Evolutionary conservation across 306 rosid species (phyloP).

Genomic region (Prunus mume): DNA sequence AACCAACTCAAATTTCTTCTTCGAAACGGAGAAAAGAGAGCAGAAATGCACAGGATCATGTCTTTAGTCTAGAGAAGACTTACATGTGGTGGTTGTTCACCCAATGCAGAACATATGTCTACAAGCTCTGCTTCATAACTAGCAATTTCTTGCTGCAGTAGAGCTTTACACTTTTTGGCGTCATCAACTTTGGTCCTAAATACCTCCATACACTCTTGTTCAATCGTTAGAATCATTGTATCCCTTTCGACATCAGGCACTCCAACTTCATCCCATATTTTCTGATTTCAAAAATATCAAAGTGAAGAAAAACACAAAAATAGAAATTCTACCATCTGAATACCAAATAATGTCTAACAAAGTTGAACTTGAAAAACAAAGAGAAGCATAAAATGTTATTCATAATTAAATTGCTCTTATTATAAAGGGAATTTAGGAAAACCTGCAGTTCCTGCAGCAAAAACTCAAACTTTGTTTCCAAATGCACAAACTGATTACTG

Average conservation of each 20-base stretch:
- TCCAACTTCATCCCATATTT: slow-evolving; percentile 83
- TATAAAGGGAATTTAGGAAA: background rate
- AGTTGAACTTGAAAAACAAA: background rate
- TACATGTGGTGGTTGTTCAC: slow-evolving; percentile 48
- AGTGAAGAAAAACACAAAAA: slow-evolving; percentile 3
- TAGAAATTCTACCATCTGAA: background rate
- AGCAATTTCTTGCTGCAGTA: slow-evolving; percentile 49
- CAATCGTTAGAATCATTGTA: slow-evolving; percentile 54
- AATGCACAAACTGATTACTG: slow-evolving; percentile 32
- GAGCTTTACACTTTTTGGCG: slow-evolving; percentile 47
- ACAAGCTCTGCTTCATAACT: slow-evolving; percentile 53
- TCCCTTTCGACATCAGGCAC: slow-evolving; percentile 52
- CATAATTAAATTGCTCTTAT: background rate
- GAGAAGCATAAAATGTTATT: too few relatives aligned
- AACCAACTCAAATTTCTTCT: slow-evolving; percentile 3
- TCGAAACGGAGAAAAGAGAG: background rate
- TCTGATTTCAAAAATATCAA: slow-evolving; percentile 37
- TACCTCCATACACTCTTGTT: slow-evolving; percentile 56
- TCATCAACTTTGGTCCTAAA: slow-evolving; percentile 54
- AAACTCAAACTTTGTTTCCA: slow-evolving; percentile 48
- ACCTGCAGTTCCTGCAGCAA: slow-evolving; percentile 78
- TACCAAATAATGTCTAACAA: background rate
- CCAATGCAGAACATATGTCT: slow-evolving; percentile 48
- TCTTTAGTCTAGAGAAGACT: slow-evolving; percentile 27
- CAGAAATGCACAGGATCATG: background rate